These are phyloP conservation scores for Xylaria sp. DNA, from an alignment of 2,329 filamentous ascomycete species.

Conservation along the genomic window DNA sequence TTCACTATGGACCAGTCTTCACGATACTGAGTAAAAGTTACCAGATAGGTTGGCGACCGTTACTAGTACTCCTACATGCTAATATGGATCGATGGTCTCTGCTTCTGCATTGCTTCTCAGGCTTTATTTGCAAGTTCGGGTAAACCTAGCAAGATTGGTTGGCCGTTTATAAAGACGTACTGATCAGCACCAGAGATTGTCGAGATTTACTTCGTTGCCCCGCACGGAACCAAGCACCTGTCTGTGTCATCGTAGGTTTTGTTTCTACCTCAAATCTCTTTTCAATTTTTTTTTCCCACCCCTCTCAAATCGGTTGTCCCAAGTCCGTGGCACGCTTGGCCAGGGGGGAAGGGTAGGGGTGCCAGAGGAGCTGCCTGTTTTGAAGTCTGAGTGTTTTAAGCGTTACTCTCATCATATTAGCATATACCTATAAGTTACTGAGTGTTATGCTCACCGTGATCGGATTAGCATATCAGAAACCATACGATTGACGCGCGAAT, in stretches of 20 bases:
- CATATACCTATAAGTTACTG: slow-evolving; percentile 17
- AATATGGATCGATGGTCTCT: neutral
- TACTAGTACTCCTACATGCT: neutral
- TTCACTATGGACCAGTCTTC: neutral
- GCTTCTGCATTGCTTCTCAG: neutral
- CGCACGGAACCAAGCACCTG: slow-evolving; percentile 14
- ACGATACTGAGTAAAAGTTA: neutral
- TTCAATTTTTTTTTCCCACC: neutral
- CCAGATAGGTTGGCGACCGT: neutral
- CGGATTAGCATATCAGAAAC: slow-evolving; percentile 3
- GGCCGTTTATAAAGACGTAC: neutral
- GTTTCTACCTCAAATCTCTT: neutral
- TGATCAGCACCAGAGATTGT: slow-evolving; percentile 9
- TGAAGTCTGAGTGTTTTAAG: slow-evolving; percentile 15
- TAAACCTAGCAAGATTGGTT: neutral
- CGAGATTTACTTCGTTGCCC: slow-evolving; percentile 6
- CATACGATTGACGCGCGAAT: slow-evolving; percentile 1
- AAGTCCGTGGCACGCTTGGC: slow-evolving; percentile 34
- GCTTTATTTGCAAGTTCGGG: neutral
- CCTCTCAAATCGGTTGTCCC: slow-evolving; percentile 21
- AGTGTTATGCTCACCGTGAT: slow-evolving; percentile 19
- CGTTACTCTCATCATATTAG: slow-evolving; percentile 15
- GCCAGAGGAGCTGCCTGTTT: slow-evolving; percentile 35
- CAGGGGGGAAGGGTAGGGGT: slow-evolving; percentile 12
- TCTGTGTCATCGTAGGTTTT: neutral